Conservation (phyloP, 805 yeast species). For the Cyberlindnera mississippiensis region DNA sequence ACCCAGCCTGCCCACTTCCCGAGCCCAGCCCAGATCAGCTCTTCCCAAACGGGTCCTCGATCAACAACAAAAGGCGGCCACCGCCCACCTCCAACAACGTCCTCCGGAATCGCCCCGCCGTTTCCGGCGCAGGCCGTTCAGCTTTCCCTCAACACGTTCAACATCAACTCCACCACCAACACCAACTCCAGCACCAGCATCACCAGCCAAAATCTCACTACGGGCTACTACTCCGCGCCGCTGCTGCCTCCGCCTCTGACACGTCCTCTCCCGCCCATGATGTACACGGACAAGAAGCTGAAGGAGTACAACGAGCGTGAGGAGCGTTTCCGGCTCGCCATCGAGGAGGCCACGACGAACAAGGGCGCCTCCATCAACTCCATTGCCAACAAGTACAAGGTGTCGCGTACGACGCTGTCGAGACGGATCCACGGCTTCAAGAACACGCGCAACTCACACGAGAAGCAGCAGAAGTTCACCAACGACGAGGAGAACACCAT, state of each 20-base stretch:
- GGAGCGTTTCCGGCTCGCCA: slow-evolving; percentile 27
- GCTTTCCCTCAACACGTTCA: background rate
- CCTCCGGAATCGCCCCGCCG: slow-evolving; percentile 9
- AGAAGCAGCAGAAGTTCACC: slow-evolving; percentile 29
- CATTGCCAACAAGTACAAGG: slow-evolving; percentile 28
- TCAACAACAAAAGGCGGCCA: slow-evolving; percentile 9
- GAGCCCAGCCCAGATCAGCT: too few relatives aligned
- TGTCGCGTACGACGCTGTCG: slow-evolving; percentile 26
- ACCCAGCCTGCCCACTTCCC: slow-evolving; percentile 4
- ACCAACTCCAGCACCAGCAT: too few relatives aligned
- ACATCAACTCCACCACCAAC: too few relatives aligned
- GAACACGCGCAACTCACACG: slow-evolving; percentile 28
- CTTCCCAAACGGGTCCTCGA: background rate
- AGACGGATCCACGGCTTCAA: slow-evolving; percentile 29
- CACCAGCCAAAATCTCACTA: too few relatives aligned
- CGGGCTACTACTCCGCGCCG: slow-evolving; percentile 5
- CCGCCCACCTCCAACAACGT: slow-evolving; percentile 6
- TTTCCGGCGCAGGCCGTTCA: slow-evolving; percentile 5
- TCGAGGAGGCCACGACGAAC: slow-evolving; percentile 26
- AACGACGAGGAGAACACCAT: slow-evolving; percentile 27
- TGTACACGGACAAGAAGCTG: slow-evolving; percentile 27
- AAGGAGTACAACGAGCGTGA: slow-evolving; percentile 30
- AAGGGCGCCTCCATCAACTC: slow-evolving; percentile 28
- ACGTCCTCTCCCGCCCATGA: slow-evolving; percentile 12
- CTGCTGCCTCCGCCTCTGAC: slow-evolving; percentile 9